A percentile compares a stretch with the other conserved stretches of the same genome.
These are phyloP conservation scores for Alternaria conjuncta DNA, from an alignment of 2,329 filamentous ascomycete species.

Conservation along the genomic window DNA sequence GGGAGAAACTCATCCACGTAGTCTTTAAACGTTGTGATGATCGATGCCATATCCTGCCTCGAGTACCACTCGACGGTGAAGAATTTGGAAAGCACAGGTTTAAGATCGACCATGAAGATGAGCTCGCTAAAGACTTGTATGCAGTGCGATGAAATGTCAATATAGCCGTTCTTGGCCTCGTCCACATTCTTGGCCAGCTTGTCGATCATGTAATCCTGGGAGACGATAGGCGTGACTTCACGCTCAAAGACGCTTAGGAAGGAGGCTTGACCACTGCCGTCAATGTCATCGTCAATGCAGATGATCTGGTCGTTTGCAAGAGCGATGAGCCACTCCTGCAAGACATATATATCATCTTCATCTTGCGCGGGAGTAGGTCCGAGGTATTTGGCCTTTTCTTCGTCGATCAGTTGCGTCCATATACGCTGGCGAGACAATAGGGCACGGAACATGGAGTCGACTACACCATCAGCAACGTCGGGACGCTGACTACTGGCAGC, in stretches of 20 bases:
- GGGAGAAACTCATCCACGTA: slow-evolving; percentile 87
- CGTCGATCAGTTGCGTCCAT: slow-evolving; percentile 88
- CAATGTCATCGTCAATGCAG: slow-evolving; percentile 83
- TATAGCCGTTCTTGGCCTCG: slow-evolving; percentile 84
- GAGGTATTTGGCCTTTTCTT: slow-evolving; percentile 78
- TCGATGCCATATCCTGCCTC: slow-evolving; percentile 86
- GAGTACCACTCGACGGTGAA: slow-evolving; percentile 92
- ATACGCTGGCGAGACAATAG: slow-evolving; percentile 81
- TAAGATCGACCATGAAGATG: slow-evolving; percentile 91
- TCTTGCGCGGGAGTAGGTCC: slow-evolving; percentile 60
- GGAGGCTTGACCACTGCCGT: slow-evolving; percentile 66
- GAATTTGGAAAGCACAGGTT: slow-evolving; percentile 80
- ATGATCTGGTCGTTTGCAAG: slow-evolving; percentile 99
- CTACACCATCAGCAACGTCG: slow-evolving; percentile 92
- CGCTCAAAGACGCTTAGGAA: slow-evolving; percentile 87
- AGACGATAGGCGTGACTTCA: slow-evolving; percentile 81
- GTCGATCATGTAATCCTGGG: slow-evolving; percentile 73
- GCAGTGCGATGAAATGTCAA: slow-evolving; percentile 93
- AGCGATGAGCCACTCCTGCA: slow-evolving; percentile 91
- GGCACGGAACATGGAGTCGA: slow-evolving; percentile 93
- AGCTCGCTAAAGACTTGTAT: slow-evolving; percentile 85
- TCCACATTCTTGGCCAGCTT: slow-evolving; percentile 75
- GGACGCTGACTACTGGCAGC: slow-evolving; percentile 83
- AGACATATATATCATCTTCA: slow-evolving; percentile 75
- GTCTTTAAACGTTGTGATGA: slow-evolving; percentile 93